Percentiles rank a stretch among this genome's conserved stretches.
phyloP scores from a whole-genome alignment of 139 green algal species.

The Coelastrella sp. region DNA sequence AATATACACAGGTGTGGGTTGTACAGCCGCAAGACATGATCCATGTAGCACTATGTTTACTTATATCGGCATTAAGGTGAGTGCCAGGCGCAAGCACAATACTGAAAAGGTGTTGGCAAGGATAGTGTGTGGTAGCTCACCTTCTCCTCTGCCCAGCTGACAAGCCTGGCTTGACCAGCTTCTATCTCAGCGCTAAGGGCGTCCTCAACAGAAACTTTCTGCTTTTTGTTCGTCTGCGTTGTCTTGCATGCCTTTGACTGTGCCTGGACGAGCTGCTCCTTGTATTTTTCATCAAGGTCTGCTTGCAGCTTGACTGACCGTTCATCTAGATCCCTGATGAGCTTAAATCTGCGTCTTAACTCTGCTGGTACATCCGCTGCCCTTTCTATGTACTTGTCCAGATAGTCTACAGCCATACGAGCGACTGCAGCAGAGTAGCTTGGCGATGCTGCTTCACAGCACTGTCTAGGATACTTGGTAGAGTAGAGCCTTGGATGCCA shows the following conservation, averaged over 20 bases:
- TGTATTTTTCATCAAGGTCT: conserved; percentile 63
- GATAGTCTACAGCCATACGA: conserved; percentile 52
- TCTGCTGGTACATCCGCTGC: conserved; percentile 70
- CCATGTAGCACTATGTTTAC: too few species aligned
- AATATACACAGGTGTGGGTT: too few species aligned
- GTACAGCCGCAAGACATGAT: too few species aligned
- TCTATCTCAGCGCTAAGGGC: conserved; percentile 42
- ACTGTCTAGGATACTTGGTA: too few species aligned
- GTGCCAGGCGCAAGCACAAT: too few species aligned
- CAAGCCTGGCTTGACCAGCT: conserved; percentile 56
- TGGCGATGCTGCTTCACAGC: too few species aligned
- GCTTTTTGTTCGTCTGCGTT: not conserved
- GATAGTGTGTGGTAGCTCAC: not conserved
- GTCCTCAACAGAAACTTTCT: not conserved
- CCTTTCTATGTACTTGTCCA: conserved; percentile 68
- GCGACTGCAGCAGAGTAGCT: too few species aligned
- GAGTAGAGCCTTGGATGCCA: too few species aligned
- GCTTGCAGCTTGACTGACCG: conserved; percentile 56
- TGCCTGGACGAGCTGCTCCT: conserved; percentile 5
- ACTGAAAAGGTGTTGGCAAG: too few species aligned
- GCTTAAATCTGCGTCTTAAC: conserved; percentile 67
- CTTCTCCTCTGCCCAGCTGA: conserved; percentile 68
- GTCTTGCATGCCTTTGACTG: conserved; percentile 2
- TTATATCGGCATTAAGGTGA: too few species aligned
- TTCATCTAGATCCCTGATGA: conserved; percentile 78